These are phyloP conservation scores for Collariella sp. DNA, from an alignment of 495 filamentous ascomycete genomes.

Conservation along the genomic window DNA sequence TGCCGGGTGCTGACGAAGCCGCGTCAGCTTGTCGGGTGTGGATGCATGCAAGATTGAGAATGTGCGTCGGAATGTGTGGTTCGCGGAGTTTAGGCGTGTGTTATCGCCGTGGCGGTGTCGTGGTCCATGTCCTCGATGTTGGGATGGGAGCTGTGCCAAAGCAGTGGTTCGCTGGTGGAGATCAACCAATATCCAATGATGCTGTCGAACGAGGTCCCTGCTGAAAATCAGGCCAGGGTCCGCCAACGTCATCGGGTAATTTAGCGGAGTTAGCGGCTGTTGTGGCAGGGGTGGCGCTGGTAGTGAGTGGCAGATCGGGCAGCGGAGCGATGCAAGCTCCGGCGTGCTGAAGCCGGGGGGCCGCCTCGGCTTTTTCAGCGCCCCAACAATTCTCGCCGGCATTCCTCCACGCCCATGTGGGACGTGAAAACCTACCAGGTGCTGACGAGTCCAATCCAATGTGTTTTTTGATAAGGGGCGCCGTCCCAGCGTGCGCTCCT, in stretches of 20 bases:
- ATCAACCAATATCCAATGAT: background rate
- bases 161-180: background rate
- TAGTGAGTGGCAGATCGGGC: conserved; percentile 5
- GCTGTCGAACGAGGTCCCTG: background rate
- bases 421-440: background rate
- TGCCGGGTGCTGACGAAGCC: background rate
- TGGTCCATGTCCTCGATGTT: background rate
- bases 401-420: background rate
- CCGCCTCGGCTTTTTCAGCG: no score
- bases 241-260: conserved; percentile 1
- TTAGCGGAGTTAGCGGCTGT: background rate
- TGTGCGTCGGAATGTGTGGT: background rate
- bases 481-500: conserved; percentile 10
- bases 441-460: background rate
- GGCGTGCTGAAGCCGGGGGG: conserved; percentile 9
- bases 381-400: background rate
- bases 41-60: background rate
- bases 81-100: background rate
- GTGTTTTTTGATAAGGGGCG: conserved; percentile 13
- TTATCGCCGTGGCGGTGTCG: conserved; percentile 1
- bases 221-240: background rate
- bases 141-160: background rate
- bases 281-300: background rate
- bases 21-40: conserved; percentile 1
- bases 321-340: conserved; percentile 24